These are phyloP conservation scores for Cladosporium sp. DNA, from an alignment of 2,329 filamentous ascomycete species.

Conservation along the genomic window DNA sequence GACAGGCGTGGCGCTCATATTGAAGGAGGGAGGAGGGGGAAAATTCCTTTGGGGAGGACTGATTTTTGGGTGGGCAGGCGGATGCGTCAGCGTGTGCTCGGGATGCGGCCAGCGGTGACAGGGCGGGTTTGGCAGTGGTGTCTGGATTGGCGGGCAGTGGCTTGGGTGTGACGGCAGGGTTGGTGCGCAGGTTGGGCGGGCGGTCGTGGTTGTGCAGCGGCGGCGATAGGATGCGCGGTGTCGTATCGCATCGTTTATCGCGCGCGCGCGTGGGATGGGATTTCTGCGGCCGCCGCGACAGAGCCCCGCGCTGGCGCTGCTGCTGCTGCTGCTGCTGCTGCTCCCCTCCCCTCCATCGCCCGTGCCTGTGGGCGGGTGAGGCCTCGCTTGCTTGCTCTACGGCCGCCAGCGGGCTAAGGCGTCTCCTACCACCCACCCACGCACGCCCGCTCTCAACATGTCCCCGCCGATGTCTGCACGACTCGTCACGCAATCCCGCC, in stretches of 20 bases:
- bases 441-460: no score
- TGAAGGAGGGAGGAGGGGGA: not conserved
- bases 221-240: not conserved
- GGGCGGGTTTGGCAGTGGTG: not conserved
- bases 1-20: constrained; percentile 11
- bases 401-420: no score
- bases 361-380: no score
- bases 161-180: constrained; percentile 1
- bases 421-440: not conserved
- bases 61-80: constrained; percentile 3
- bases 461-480: not conserved
- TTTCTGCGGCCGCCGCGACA: not conserved
- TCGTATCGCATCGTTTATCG: not conserved
- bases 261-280: not conserved
- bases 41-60: not conserved
- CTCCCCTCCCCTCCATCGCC: no score
- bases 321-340: not conserved
- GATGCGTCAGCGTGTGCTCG: constrained; percentile 9
- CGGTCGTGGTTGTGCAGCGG: not conserved
- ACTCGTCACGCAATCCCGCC: constrained; percentile 11
- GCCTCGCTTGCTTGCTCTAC: not conserved
- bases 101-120: constrained; percentile 5
- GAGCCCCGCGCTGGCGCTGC: not conserved
- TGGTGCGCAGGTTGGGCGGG: not conserved
- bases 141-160: not conserved